These are phyloP conservation scores for Ascochyta rabiei DNA, from an alignment of 2,329 filamentous ascomycete species.

Conservation along the genomic window DNA sequence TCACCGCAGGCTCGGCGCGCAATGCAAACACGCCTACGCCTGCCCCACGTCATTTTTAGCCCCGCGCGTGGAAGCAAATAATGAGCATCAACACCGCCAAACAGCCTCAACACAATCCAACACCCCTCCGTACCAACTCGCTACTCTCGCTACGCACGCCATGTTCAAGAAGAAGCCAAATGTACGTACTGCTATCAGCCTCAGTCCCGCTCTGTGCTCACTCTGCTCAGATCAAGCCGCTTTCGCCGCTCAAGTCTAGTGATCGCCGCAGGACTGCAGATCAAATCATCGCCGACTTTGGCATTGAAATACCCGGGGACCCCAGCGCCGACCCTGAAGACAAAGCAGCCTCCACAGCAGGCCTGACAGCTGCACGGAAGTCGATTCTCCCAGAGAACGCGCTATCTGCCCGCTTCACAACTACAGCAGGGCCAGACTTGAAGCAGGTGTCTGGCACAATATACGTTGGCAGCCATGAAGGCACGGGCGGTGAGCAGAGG, in stretches of 20 bases:
- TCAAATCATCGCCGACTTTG: constrained; percentile 68
- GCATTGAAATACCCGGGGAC: constrained; percentile 55
- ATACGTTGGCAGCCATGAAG: constrained; percentile 65
- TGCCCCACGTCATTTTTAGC: constrained; percentile 10
- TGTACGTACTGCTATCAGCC: constrained; percentile 40
- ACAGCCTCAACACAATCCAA: not conserved
- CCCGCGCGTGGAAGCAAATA: constrained; percentile 10
- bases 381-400: constrained; percentile 68
- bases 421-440: constrained; percentile 66
- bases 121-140: not conserved
- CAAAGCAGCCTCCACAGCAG: constrained; percentile 51
- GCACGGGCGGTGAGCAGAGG: constrained; percentile 60
- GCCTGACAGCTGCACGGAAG: constrained; percentile 61
- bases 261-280: constrained; percentile 71
- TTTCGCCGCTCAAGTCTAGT: constrained; percentile 69
- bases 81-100: constrained; percentile 8
- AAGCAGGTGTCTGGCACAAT: constrained; percentile 67
- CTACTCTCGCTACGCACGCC: constrained; percentile 8
- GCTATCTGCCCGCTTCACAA: constrained; percentile 68
- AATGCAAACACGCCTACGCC: not conserved
- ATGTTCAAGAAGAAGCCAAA: constrained; percentile 72
- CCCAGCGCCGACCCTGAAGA: constrained; percentile 49
- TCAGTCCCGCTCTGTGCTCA: constrained; percentile 3
- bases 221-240: constrained; percentile 66
- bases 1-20: constrained; percentile 4